phyloP scores from a whole-genome alignment of 495 filamentous ascomycete genomes.

The Penicillium taxi region DNA sequence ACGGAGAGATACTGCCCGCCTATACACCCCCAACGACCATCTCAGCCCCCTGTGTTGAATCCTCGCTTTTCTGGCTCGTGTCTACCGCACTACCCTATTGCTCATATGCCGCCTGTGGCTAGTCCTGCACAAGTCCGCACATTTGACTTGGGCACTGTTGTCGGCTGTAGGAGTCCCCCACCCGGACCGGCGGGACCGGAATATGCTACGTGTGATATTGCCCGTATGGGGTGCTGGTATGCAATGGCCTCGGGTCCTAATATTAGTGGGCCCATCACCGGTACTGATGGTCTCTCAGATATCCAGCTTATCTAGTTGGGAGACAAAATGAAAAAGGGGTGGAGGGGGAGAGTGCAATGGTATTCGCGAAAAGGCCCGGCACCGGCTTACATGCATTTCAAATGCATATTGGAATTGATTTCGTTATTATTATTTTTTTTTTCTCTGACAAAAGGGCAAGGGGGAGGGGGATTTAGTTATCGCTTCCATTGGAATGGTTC shows the following conservation, averaged over 20 bases:
- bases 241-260: slow-evolving; percentile 1
- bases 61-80: background rate
- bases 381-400: slow-evolving; percentile 11
- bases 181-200: slow-evolving; percentile 18
- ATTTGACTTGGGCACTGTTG: slow-evolving; percentile 18
- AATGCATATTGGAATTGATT: too few relatives aligned
- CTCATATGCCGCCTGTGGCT: background rate
- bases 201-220: slow-evolving; percentile 15
- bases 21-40: background rate
- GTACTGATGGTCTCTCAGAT: slow-evolving; percentile 14
- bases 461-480: too few relatives aligned
- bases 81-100: background rate
- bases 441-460: too few relatives aligned
- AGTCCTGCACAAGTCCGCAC: slow-evolving; percentile 1
- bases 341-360: background rate
- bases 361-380: slow-evolving; percentile 2
- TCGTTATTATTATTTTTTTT: too few relatives aligned
- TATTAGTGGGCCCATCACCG: slow-evolving; percentile 13
- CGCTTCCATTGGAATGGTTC: too few relatives aligned
- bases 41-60: background rate
- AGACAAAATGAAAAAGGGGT: slow-evolving; percentile 4
- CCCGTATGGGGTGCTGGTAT: slow-evolving; percentile 17
- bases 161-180: slow-evolving; percentile 24
- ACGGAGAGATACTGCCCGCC: too few relatives aligned
- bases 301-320: slow-evolving; percentile 14